Evolutionary conservation across 2,329 filamentous ascomycete genomes (phyloP).

Genomic region (Neopestalotiopsis sp.): DNA sequence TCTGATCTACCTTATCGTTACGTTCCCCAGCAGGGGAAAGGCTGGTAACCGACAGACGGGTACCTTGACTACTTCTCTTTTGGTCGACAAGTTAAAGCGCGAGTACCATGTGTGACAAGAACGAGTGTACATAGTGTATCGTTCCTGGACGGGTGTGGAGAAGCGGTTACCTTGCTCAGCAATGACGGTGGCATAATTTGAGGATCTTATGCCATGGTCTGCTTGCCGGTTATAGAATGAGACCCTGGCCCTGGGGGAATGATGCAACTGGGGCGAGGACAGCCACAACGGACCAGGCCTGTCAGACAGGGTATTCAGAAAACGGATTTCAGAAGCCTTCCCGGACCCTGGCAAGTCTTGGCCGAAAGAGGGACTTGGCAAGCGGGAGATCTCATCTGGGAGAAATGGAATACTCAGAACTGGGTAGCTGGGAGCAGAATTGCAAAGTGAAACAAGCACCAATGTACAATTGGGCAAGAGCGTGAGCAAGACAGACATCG

Average conservation of each 20-base stretch:
- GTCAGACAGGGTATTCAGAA: slow-evolving; percentile 36
- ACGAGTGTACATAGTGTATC: slow-evolving; percentile 35
- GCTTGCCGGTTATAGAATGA: slow-evolving; percentile 58
- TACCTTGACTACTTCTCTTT: slow-evolving; percentile 47
- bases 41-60: slow-evolving; percentile 44
- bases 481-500: slow-evolving; percentile 19
- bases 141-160: slow-evolving; percentile 52
- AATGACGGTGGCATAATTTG: slow-evolving; percentile 63
- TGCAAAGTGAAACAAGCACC: slow-evolving; percentile 51
- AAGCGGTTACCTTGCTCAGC: slow-evolving; percentile 50
- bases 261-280: slow-evolving; percentile 46
- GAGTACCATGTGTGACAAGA: slow-evolving; percentile 52
- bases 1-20: slow-evolving; percentile 50
- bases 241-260: slow-evolving; percentile 44
- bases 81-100: slow-evolving; percentile 52
- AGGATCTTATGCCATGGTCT: slow-evolving; percentile 62
- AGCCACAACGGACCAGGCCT: slow-evolving; percentile 37
- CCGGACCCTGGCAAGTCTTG: slow-evolving; percentile 33
- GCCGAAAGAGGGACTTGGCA: slow-evolving; percentile 36
- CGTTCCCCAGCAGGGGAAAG: slow-evolving; percentile 35
- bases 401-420: slow-evolving; percentile 47
- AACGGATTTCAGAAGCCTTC: slow-evolving; percentile 40
- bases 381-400: slow-evolving; percentile 41
- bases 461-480: slow-evolving; percentile 48
- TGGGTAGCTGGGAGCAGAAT: slow-evolving; percentile 42